phyloP scores from a whole-genome alignment of 139 green algal species.

The Nannochloris sp. region DNA sequence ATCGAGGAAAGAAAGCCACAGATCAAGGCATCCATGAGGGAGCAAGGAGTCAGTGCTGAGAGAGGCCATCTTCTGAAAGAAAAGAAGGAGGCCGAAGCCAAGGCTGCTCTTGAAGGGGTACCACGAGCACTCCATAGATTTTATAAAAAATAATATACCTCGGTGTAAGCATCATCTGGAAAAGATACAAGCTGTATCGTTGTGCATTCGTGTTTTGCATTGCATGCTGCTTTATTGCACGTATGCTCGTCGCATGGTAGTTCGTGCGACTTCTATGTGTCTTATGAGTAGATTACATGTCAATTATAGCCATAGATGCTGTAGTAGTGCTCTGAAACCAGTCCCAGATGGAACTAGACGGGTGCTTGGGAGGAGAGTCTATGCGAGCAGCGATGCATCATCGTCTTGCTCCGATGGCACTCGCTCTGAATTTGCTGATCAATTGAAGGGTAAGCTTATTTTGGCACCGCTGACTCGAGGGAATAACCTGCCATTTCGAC shows the following conservation, averaged over 20 bases:
- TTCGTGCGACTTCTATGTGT: too few relatives aligned
- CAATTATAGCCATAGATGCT: too few relatives aligned
- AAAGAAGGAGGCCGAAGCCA: slow-evolving; percentile 7
- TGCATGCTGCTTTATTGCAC: too few relatives aligned
- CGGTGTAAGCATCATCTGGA: neutral
- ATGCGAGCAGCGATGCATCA: too few relatives aligned
- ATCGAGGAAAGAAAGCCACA: slow-evolving; percentile 56
- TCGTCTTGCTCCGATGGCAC: neutral
- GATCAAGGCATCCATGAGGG: slow-evolving; percentile 23
- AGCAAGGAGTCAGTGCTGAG: slow-evolving; percentile 26
- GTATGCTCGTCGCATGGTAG: too few relatives aligned
- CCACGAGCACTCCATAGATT: slow-evolving; percentile 56
- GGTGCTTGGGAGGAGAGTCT: too few relatives aligned
- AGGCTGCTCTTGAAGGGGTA: slow-evolving; percentile 33
- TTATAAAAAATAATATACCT: slow-evolving; percentile 28
- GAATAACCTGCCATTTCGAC: slow-evolving; percentile 67
- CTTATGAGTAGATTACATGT: too few relatives aligned
- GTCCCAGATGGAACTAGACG: too few relatives aligned
- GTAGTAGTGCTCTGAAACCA: too few relatives aligned
- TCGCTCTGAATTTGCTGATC: slow-evolving; percentile 31
- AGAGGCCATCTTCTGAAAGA: slow-evolving; percentile 6
- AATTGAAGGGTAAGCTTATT: slow-evolving; percentile 42
- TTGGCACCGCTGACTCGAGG: slow-evolving; percentile 56
- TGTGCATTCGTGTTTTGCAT: neutral
- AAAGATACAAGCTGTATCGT: neutral